Base-by-base conservation (phyloP, 2,329 filamentous ascomycete genomes). In the Cladosporium sp. region DNA sequence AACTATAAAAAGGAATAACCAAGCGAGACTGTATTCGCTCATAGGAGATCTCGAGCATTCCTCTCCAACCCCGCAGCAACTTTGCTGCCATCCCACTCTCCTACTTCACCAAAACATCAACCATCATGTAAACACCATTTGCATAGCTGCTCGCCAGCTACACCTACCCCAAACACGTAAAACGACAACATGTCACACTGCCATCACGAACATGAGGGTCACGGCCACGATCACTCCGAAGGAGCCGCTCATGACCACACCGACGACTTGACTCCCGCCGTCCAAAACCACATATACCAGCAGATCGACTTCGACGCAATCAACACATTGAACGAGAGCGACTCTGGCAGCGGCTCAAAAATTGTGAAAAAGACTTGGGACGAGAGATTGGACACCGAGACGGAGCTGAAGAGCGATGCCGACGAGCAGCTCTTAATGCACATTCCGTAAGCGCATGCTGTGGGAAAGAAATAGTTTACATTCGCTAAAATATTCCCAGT, bases 351-450 rank as follows among this genome's bases (percentile, higher is more conserved):
- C 0, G 93, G 91, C 15, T 79, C 80, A 58, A 80, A 79, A 1
- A 79, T 97, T 25, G 81, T 94, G 30, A 83, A 89, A 71, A 98
- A 98, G 77, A 88, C 90, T 50, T 98, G 91, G 91, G 79, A 80
- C 5, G 85, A 97, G 69, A 77, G 93, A 49, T 69, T 96, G 53
- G 69, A 81, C 13, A 68, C 78, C 3, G 72, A 82, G 59, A 88
- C 90, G 0, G 86, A 94, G 70, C 77, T 98, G 25, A 80, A 79
- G 61, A 95, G 89, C 64, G 88, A 94, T 65, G 83, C 85, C 0
- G 93, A 97, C 66, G 90, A 95, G 73, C 90, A 98, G 73, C 70
- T 98, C n/a, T 73, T 98, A 50, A 88, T 98, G 78, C 84, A 85
- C 55, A 79, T 97, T 32, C 93, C 93, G 86, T 94, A 72, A 59